Base-by-base conservation (phyloP, 2,329 filamentous ascomycete genomes). In the Penicillium verrucosum region DNA sequence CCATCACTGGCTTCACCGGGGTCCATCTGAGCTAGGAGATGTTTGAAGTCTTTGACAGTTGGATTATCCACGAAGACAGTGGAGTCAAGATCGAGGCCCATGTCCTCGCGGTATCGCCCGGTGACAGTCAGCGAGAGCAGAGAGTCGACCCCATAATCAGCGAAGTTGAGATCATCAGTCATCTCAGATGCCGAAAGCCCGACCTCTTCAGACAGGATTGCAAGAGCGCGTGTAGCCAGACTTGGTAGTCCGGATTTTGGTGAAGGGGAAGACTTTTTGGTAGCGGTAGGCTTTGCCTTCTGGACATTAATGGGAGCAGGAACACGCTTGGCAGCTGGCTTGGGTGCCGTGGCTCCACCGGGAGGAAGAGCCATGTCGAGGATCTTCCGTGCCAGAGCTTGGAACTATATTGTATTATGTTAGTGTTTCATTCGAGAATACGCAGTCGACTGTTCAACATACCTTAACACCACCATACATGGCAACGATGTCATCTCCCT, bases 131-230 rank as follows among this genome's bases (percentile, higher is more conserved):
- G 67, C 1, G 83, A 85, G 60, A 86, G 79, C 18, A 86, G 75
- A 8, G 83, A 86, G 70, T 86, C 83, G 32, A 86, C 82, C 57
- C 83, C 83, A 25, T 85, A 80, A 64, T 85, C 84, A 62, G 84
- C 82, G 62, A 85, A 86, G 48, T 82, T 81, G 51, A 83, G 78
- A 51, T 83, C 81, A 51, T 85, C 82, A 12, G 83, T 80, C 51
- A 86, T 78, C 66, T 86, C 83, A 21, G 77, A 76, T 65, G 81
- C 78, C 50, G 83, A 80, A 21, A 86, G 78, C 59, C 84, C 83
- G 46, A 82, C 83, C 70, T 78, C 76, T 16, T 69, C 67, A 16
- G 73, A 75, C 47, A 78, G 68, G 44, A 78, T 75, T 12, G 66
- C 65, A 43, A 78, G 69, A 25, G 74, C 74, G 8, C 72, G 72